Evolutionary conservation across 768 basidiomycete species (phyloP).

Genomic region (Russula dissimulans): DNA sequence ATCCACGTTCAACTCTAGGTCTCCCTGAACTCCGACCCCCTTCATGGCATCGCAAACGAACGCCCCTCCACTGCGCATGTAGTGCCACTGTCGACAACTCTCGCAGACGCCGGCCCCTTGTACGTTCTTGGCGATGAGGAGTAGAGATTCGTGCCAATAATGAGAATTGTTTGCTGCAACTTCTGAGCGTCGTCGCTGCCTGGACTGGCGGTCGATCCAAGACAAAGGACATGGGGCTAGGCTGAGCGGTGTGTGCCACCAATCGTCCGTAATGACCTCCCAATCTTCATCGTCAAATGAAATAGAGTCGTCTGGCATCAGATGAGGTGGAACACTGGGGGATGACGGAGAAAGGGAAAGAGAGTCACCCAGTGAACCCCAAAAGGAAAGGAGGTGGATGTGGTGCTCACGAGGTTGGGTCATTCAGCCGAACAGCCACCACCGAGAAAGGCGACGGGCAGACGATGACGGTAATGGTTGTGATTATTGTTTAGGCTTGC

Average conservation of each 20-base stretch:
- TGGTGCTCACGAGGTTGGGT: slow-evolving; percentile 17
- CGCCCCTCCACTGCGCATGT: background rate
- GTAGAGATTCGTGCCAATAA: slow-evolving; percentile 10
- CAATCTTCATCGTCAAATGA: slow-evolving; percentile 17
- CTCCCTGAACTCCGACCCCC: slow-evolving; percentile 1
- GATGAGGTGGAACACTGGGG: slow-evolving; percentile 7
- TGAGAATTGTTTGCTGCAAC: slow-evolving; percentile 5
- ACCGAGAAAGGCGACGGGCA: slow-evolving; percentile 8
- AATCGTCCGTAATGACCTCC: slow-evolving; percentile 17
- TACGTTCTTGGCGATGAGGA: background rate
- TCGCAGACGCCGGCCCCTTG: slow-evolving; percentile 1
- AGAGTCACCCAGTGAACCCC: slow-evolving; percentile 11
- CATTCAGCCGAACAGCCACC: slow-evolving; percentile 18
- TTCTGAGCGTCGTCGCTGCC: slow-evolving; percentile 1
- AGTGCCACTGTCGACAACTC: slow-evolving; percentile 13
- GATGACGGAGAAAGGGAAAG: slow-evolving; percentile 16
- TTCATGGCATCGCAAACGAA: slow-evolving; percentile 1
- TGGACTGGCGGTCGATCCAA: slow-evolving; percentile 8
- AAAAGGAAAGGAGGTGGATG: slow-evolving; percentile 14
- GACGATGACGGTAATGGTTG: slow-evolving; percentile 2
- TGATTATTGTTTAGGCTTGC: slow-evolving; percentile 7
- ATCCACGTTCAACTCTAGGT: slow-evolving; percentile 11
- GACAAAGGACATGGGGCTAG: slow-evolving; percentile 7
- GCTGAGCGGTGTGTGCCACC: slow-evolving; percentile 18
- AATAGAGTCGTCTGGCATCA: slow-evolving; percentile 13